Percentiles rank a stretch among this genome's conserved stretches.
These are phyloP conservation scores for Fusarium sp. DNA, from an alignment of 2,329 filamentous ascomycete genomes.

Conservation along the genomic window DNA sequence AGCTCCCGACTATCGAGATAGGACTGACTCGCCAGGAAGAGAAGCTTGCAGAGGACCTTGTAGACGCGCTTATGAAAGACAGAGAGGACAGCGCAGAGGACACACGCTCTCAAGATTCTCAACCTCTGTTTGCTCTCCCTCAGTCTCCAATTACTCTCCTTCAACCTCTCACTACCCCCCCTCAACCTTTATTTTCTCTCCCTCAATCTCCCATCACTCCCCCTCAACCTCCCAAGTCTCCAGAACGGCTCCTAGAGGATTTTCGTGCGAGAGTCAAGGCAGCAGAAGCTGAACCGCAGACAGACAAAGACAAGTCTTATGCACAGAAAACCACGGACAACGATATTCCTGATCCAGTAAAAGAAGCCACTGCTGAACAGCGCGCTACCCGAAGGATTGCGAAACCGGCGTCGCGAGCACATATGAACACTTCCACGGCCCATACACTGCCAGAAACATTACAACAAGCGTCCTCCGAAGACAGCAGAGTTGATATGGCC, in stretches of 20 bases:
- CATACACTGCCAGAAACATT: background rate
- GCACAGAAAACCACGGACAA: background rate
- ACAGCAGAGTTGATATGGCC: background rate
- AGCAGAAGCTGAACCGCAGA: too few relatives aligned
- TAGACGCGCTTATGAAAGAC: too few relatives aligned
- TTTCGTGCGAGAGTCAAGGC: too few relatives aligned
- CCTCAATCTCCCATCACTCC: too few relatives aligned
- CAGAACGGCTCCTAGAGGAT: too few relatives aligned
- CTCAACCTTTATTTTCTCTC: too few relatives aligned
- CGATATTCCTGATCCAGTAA: background rate
- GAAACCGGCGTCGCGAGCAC: background rate
- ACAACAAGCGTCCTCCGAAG: background rate
- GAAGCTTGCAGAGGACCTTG: background rate
- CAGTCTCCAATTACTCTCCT: too few relatives aligned
- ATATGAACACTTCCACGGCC: background rate
- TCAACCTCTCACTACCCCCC: too few relatives aligned
- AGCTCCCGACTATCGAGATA: background rate
- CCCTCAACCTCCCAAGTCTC: too few relatives aligned
- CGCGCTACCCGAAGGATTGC: constrained; percentile 3
- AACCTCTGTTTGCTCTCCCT: too few relatives aligned
- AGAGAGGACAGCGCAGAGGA: background rate
- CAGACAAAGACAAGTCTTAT: background rate
- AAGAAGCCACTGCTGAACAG: constrained; percentile 4
- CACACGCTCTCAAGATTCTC: background rate
- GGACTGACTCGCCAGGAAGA: background rate